Percentiles rank a stretch among this genome's conserved stretches.
These are phyloP conservation scores for Zhuliangozyma parablackwelliae DNA, from an alignment of 1,139 yeast genomes.

Conservation along the genomic window DNA sequence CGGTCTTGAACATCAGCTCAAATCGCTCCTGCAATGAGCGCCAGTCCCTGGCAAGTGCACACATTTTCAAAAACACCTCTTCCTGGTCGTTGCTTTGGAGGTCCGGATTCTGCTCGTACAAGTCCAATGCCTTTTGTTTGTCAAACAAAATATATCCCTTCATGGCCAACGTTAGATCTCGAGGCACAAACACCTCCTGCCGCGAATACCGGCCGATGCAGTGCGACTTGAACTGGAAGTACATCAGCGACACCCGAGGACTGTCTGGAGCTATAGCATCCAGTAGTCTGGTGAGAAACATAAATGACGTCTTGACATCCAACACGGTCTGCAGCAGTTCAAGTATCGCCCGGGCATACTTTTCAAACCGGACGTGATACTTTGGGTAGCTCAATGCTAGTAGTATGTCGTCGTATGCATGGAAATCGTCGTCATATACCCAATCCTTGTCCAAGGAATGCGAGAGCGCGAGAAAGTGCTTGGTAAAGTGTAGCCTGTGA, in stretches of 20 bases:
- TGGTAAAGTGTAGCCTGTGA: not conserved
- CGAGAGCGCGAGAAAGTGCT: constrained; percentile 5
- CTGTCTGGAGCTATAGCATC: constrained; percentile 1
- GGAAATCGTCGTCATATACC: constrained; percentile 1
- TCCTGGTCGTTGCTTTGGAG: constrained; percentile 37
- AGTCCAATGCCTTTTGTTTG: constrained; percentile 20
- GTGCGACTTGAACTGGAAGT: constrained; percentile 17
- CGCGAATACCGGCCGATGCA: not conserved
- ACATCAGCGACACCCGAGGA: constrained; percentile 5
- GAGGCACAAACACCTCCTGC: constrained; percentile 6
- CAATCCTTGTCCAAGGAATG: constrained; percentile 7
- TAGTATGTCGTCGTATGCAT: constrained; percentile 6
- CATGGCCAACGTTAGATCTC: constrained; percentile 30
- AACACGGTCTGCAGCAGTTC: constrained; percentile 2
- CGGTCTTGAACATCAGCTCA: constrained; percentile 56
- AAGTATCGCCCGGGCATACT: constrained; percentile 1
- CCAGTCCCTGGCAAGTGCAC: constrained; percentile 57
- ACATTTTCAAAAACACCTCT: constrained; percentile 41
- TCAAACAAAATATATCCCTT: constrained; percentile 20
- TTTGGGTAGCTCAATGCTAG: constrained; percentile 4
- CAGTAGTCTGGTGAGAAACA: constrained; percentile 8
- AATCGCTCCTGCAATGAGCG: constrained; percentile 55
- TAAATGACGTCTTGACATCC: not conserved
- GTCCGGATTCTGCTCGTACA: constrained; percentile 20
- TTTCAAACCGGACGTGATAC: not conserved